Conservation (phyloP, 768 basidiomycete species). For the Tremella yokohamensis region DNA sequence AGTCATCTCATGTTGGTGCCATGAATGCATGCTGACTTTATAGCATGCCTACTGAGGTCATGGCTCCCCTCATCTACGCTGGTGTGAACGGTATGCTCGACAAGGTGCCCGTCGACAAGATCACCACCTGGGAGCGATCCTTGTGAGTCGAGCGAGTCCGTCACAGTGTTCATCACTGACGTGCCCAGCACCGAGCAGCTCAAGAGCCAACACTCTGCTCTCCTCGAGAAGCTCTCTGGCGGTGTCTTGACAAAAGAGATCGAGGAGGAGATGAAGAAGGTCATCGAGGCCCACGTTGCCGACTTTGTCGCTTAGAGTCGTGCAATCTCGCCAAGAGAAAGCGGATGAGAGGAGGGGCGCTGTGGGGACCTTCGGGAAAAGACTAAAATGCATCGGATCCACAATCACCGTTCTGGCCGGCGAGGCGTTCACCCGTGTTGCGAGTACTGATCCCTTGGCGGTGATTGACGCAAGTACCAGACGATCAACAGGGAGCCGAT, state of each 20-base stretch:
- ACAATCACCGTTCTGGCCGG: background rate
- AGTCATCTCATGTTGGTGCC: background rate
- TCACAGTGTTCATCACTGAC: constrained; percentile 55
- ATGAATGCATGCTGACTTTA: background rate
- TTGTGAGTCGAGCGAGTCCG: constrained; percentile 58
- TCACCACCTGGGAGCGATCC: constrained; percentile 56
- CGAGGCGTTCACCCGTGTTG: too few species aligned
- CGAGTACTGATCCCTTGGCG: too few species aligned
- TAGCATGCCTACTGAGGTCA: constrained; percentile 90
- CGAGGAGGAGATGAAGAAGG: constrained; percentile 66
- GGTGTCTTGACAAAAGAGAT: constrained; percentile 82
- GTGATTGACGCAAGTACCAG: too few species aligned
- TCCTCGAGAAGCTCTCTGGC: constrained; percentile 78
- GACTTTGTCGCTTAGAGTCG: constrained; percentile 45
- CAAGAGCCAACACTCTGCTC: constrained; percentile 64
- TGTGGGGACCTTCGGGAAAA: constrained; percentile 3
- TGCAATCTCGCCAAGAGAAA: background rate
- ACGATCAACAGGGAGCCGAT: too few species aligned
- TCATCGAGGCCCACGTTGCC: constrained; percentile 47
- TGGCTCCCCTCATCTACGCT: constrained; percentile 98
- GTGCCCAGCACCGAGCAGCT: constrained; percentile 67
- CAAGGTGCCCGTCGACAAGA: constrained; percentile 88
- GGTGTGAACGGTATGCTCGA: constrained; percentile 99
- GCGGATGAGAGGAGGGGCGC: background rate
- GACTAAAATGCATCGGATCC: constrained; percentile 4